Evolutionary conservation across 768 basidiomycete species (phyloP).

Genomic region (Lenzites betulinus): DNA sequence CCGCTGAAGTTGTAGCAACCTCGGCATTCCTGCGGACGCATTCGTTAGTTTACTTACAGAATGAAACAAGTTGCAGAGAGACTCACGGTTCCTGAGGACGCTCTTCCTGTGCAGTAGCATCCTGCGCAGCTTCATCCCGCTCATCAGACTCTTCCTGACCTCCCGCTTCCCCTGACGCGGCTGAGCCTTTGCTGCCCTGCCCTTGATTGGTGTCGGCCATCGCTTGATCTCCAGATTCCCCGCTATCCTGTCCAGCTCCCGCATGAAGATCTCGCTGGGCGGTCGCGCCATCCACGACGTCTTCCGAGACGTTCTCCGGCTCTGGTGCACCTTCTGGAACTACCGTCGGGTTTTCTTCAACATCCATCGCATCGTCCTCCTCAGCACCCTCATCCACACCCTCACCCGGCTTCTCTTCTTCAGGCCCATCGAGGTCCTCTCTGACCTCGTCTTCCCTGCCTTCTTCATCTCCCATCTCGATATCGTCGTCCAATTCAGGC

Average conservation of each 20-base stretch:
- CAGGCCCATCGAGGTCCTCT: slow-evolving; percentile 29
- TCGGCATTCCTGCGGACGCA: slow-evolving; percentile 3
- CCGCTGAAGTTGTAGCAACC: not conserved
- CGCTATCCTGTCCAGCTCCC: slow-evolving; percentile 29
- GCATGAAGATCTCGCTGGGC: slow-evolving; percentile 42
- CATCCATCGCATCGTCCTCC: slow-evolving; percentile 28
- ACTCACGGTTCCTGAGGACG: slow-evolving; percentile 10
- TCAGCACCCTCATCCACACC: slow-evolving; percentile 28
- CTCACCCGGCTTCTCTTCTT: slow-evolving; percentile 36
- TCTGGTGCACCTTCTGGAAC: slow-evolving; percentile 39
- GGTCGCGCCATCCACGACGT: slow-evolving; percentile 36
- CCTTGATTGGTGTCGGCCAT: slow-evolving; percentile 16
- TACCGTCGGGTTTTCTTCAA: slow-evolving; percentile 32
- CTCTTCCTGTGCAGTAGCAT: not conserved
- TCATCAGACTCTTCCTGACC: not conserved
- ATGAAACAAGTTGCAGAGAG: not conserved
- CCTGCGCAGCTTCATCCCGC: not conserved
- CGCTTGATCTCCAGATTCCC: slow-evolving; percentile 12
- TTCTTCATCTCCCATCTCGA: slow-evolving; percentile 28
- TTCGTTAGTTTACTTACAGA: not conserved
- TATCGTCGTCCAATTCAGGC: slow-evolving; percentile 22
- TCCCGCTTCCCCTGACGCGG: slow-evolving; percentile 3
- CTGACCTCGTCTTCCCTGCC: slow-evolving; percentile 29
- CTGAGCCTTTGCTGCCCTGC: slow-evolving; percentile 5
- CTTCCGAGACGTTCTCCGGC: slow-evolving; percentile 48